These are phyloP conservation scores for Fusarium cicatricum DNA, from an alignment of 2,329 filamentous ascomycete genomes.

Conservation along the genomic window DNA sequence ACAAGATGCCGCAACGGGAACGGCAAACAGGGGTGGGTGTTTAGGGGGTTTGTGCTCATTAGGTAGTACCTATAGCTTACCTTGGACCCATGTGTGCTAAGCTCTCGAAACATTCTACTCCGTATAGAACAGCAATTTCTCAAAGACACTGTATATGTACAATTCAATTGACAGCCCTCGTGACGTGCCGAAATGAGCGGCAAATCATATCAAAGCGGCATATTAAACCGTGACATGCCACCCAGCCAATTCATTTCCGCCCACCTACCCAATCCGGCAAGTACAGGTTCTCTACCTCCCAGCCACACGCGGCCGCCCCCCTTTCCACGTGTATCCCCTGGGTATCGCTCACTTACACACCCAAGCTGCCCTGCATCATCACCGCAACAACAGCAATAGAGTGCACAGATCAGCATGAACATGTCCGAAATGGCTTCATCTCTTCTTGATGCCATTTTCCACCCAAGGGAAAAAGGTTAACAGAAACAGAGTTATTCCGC, in stretches of 20 bases:
- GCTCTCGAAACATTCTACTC: no score
- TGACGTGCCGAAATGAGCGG: conserved; percentile 28
- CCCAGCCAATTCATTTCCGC: conserved; percentile 28
- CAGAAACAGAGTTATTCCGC: no score
- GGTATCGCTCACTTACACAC: conserved; percentile 29
- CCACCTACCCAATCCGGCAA: conserved; percentile 31
- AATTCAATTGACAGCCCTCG: no score
- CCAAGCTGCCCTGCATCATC: conserved; percentile 10
- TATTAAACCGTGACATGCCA: conserved; percentile 23
- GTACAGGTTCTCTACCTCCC: conserved; percentile 20
- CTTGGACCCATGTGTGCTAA: no score
- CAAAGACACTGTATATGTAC: no score
- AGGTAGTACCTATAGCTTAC: no score
- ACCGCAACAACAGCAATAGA: conserved; percentile 28
- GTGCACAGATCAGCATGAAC: conserved; percentile 4
- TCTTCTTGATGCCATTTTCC: no score
- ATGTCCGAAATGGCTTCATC: neutral
- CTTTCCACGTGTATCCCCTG: conserved; percentile 1
- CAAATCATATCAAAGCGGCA: conserved; percentile 19
- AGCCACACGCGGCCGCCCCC: neutral
- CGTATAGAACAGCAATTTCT: no score
- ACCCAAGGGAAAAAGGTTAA: no score
- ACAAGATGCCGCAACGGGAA: neutral
- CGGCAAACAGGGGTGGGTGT: conserved; percentile 3
- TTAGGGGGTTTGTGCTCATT: neutral